Base-by-base conservation (phyloP, 495 filamentous ascomycete genomes). In the Penicillium pancosmium region DNA sequence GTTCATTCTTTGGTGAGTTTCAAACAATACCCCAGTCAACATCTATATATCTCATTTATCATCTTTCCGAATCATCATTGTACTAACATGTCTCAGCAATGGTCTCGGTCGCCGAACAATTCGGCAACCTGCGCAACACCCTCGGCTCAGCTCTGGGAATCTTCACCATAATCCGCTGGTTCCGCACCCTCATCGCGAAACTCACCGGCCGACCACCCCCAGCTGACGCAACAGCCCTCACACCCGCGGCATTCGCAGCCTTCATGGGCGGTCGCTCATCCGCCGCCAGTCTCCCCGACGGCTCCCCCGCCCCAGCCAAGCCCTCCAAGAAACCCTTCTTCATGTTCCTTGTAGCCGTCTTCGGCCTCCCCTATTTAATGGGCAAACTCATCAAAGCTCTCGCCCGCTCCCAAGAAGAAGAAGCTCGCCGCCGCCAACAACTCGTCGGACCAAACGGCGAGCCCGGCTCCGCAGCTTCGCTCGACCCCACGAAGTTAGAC, bases 41-140 rank as follows among this genome's bases (percentile, higher is more conserved):
- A 23, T 23, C 36, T 21, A 21, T 21, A 21, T 21, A 13, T 46
- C 18, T 1, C 18, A 19, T 18, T 16, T 11, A 11, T 18, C 23
- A 23, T 23, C 23, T 12, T 23, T 12, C 16, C 16, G 2, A 21
- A 7, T 11, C 15, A 19, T 21, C 5, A 46, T 18, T 46, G 9
- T 46, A 46, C 15, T 21, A 46, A 46, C 15, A 7, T 21, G n/a
- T 21, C 18, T 46, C 65, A 97, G 93, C 95, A 34, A 98, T 99
- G 93, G 88, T 99, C 18, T 91, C 92, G 38, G 95, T 99, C 18
- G 95, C 95, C 52, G 95, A 99, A 69, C 95, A 99, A 73, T 93
- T 99, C 60, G 88, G 91, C 47, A 96, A 90, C 63, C 82, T 99
- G 51, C 86, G 91, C 59, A 91, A 92, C 67, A 97, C 95, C n/a